phyloP scores from a whole-genome alignment of 805 yeast genomes.

The Metschnikowia cerradonensis region DNA sequence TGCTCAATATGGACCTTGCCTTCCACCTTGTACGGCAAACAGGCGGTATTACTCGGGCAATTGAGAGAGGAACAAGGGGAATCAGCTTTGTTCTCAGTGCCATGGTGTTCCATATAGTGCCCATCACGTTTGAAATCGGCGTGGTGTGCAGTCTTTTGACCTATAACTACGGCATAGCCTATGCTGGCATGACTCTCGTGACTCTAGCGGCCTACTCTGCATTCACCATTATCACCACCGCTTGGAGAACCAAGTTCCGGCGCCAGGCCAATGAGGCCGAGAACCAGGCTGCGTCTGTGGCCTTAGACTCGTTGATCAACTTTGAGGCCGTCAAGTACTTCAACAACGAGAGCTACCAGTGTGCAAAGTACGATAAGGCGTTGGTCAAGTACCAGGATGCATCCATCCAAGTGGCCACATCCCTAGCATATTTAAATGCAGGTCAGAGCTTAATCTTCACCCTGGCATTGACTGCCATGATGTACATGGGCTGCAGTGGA shows the following conservation, averaged over 20 bases:
- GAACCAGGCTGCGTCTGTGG: slow-evolving; percentile 91
- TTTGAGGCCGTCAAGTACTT: slow-evolving; percentile 93
- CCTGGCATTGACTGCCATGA: slow-evolving; percentile 88
- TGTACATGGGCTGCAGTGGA: slow-evolving; percentile 97
- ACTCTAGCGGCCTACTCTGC: slow-evolving; percentile 88
- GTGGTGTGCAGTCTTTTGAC: slow-evolving; percentile 92
- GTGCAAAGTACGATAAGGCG: slow-evolving; percentile 72
- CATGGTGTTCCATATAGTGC: slow-evolving; percentile 96
- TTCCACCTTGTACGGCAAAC: slow-evolving; percentile 92
- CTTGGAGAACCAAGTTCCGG: slow-evolving; percentile 94
- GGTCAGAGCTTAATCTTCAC: slow-evolving; percentile 83
- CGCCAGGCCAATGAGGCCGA: slow-evolving; percentile 87
- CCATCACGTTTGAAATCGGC: slow-evolving; percentile 85
- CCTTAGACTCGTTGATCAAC: slow-evolving; percentile 88
- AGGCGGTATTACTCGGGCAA: slow-evolving; percentile 93
- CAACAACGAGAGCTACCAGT: slow-evolving; percentile 82
- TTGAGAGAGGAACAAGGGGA: slow-evolving; percentile 97
- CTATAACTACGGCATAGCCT: slow-evolving; percentile 83
- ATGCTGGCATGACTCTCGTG: slow-evolving; percentile 81
- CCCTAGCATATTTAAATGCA: slow-evolving; percentile 70
- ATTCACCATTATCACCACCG: slow-evolving; percentile 87
- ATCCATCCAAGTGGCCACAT: slow-evolving; percentile 77
- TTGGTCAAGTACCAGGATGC: slow-evolving; percentile 70
- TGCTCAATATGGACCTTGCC: slow-evolving; percentile 77
- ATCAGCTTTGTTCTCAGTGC: slow-evolving; percentile 89